Conservation (phyloP, 371 early-diverging fungal genomes). For the Lichtheimia ramosa region DNA sequence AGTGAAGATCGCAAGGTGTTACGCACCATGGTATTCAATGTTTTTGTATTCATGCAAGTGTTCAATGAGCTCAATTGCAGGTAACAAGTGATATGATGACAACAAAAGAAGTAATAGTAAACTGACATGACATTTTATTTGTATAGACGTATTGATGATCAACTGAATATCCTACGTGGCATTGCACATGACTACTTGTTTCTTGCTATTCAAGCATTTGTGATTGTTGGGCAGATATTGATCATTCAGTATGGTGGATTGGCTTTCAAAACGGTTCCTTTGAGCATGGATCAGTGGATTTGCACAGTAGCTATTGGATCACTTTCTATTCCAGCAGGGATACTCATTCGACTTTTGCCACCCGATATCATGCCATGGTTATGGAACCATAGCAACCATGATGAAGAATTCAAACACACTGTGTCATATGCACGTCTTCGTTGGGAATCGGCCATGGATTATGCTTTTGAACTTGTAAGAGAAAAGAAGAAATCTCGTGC, state of each 20-base stretch:
- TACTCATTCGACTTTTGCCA: conserved; percentile 71
- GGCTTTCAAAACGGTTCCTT: conserved; percentile 76
- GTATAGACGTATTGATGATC: conserved; percentile 57
- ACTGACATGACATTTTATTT: not conserved
- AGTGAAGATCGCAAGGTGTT: conserved; percentile 19
- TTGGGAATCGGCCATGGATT: conserved; percentile 36
- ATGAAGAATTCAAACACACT: conserved; percentile 43
- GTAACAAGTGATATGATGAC: not conserved
- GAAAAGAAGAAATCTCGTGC: not conserved
- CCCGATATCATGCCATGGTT: conserved; percentile 24
- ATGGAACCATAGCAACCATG: conserved; percentile 32
- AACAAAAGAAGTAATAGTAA: not conserved
- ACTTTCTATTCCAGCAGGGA: conserved; percentile 77
- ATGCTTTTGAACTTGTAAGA: conserved; percentile 1
- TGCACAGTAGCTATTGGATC: conserved; percentile 68
- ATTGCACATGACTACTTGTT: conserved; percentile 73
- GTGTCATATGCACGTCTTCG: conserved; percentile 34
- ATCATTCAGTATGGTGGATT: conserved; percentile 85
- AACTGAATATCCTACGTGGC: conserved; percentile 78
- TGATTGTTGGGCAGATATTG: conserved; percentile 66
- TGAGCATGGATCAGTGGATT: conserved; percentile 73
- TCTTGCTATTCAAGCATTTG: conserved; percentile 62
- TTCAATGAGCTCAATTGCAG: conserved; percentile 76
- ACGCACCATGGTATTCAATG: conserved; percentile 68
- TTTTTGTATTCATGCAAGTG: conserved; percentile 72